phyloP scores from a whole-genome alignment of 148 eudicot genomes.

The Heliamphora exappendiculata region DNA sequence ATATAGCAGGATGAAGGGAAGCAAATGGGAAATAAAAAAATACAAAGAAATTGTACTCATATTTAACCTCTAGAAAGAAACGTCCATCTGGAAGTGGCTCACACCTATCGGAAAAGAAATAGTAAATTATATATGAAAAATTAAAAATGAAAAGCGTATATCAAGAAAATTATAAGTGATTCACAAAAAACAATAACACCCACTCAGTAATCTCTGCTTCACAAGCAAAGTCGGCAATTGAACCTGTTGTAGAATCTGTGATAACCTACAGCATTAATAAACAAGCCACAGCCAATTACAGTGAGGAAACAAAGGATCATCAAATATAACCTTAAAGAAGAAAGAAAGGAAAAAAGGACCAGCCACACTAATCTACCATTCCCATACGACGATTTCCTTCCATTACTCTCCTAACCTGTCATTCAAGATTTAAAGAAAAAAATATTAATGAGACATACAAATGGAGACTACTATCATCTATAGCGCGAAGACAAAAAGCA shows the following conservation, averaged over 20 bases:
- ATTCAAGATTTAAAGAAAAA: conserved; percentile 15
- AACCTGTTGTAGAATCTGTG: conserved; percentile 64
- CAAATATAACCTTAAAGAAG: conserved; percentile 3
- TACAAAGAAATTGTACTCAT: neutral
- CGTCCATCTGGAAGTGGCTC: conserved; percentile 98
- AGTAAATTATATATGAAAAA: neutral
- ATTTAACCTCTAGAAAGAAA: conserved; percentile 77
- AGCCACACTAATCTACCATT: conserved; percentile 60
- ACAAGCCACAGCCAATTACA: conserved; percentile 3
- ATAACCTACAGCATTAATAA: conserved; percentile 49
- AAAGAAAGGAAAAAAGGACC: conserved; percentile 16
- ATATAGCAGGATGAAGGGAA: conserved; percentile 1
- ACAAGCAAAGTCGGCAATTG: conserved; percentile 81
- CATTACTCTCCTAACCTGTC: conserved; percentile 97
- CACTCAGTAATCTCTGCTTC: conserved; percentile 89
- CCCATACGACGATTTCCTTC: conserved; percentile 99
- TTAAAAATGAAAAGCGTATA: neutral
- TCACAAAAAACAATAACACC: neutral
- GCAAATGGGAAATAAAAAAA: conserved; percentile 17
- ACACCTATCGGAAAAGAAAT: conserved; percentile 46
- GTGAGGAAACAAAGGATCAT: neutral
- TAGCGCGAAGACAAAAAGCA: neutral
- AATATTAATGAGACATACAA: neutral
- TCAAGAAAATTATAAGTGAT: neutral
- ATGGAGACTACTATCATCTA: neutral